Evolutionary conservation across 2,329 filamentous ascomycete genomes (phyloP).

Genomic region (Sporothrix schenckii): DNA sequence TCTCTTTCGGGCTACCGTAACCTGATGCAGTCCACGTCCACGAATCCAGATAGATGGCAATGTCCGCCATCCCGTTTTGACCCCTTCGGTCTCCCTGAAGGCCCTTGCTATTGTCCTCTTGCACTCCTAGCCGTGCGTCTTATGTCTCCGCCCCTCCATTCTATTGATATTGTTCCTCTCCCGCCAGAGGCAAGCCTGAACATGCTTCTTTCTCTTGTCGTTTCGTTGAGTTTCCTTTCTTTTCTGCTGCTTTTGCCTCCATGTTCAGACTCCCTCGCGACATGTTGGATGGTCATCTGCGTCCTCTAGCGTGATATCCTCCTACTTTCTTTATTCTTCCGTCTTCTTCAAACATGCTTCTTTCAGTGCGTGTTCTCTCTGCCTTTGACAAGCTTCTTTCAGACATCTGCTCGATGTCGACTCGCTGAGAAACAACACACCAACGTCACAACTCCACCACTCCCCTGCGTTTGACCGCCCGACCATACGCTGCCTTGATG

Average conservation of each 20-base stretch:
- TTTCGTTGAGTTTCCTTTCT: background rate
- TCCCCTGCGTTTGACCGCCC: background rate
- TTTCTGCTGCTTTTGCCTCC: background rate
- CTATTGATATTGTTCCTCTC: slow-evolving; percentile 20
- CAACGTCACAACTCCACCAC: slow-evolving; percentile 10
- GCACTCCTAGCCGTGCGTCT: background rate
- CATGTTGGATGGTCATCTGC: slow-evolving; percentile 9
- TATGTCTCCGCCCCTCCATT: background rate
- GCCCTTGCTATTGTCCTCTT: background rate
- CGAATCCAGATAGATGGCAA: slow-evolving; percentile 1
- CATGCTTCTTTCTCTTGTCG: background rate
- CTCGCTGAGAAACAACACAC: too few species aligned
- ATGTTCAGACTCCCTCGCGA: background rate
- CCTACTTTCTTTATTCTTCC: background rate
- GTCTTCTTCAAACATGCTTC: background rate
- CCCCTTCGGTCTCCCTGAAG: background rate
- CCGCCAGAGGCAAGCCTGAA: background rate
- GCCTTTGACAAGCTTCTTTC: slow-evolving; percentile 1
- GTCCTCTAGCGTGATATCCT: background rate
- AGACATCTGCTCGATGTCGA: background rate
- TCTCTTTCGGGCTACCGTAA: slow-evolving; percentile 6
- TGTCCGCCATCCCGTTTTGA: background rate
- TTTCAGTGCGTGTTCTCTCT: background rate
- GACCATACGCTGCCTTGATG: background rate
- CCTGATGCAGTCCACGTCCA: background rate